Percentiles rank a stretch among this genome's conserved stretches.
Evolutionary conservation across 306 rosid genomes (phyloP).

Genomic region (Vachellia collinsii): DNA sequence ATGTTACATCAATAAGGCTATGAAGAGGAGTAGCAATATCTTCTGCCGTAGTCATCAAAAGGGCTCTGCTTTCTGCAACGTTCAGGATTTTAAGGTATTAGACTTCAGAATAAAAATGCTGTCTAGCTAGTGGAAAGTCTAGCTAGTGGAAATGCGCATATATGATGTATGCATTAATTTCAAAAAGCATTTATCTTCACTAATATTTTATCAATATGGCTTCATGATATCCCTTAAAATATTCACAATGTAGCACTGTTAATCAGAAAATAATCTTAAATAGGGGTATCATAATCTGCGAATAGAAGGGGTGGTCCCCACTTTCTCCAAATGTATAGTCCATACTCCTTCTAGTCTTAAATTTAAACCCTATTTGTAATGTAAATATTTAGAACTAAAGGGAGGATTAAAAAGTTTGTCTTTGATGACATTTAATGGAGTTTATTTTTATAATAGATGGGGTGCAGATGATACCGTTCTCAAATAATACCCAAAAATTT

Average conservation of each 20-base stretch:
- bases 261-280: neutral
- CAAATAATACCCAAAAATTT: neutral
- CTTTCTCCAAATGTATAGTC: no score
- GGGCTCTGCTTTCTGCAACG: slow-evolving; percentile 59
- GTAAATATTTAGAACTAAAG: no score
- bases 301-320: no score
- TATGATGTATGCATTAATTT: neutral
- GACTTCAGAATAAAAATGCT: neutral
- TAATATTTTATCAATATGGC: no score
- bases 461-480: neutral
- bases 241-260: neutral
- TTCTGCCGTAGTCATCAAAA: slow-evolving; percentile 63
- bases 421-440: no score
- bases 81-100: slow-evolving; percentile 8
- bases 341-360: no score
- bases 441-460: neutral
- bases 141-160: neutral
- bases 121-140: neutral
- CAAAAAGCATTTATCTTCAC: neutral
- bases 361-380: no score
- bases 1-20: neutral
- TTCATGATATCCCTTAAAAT: no score
- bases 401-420: no score
- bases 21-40: slow-evolving; percentile 52
- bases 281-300: neutral